Base-by-base conservation (phyloP, 495 filamentous ascomycete species). In the Sordaria brevicollis region DNA sequence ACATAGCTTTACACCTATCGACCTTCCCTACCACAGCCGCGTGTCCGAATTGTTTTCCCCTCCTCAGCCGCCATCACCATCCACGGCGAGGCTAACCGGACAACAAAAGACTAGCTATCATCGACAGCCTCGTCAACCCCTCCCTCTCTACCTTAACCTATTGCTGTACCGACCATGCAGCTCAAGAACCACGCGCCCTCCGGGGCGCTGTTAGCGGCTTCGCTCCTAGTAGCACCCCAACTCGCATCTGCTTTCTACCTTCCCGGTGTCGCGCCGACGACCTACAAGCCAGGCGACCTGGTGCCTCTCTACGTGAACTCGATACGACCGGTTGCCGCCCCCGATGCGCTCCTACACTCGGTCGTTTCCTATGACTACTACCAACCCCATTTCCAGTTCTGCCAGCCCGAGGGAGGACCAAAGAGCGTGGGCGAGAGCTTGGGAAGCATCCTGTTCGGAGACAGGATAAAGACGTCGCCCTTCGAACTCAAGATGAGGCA, bases 291-390 rank as follows among this genome's bases (percentile, higher is more conserved):
- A 31, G 89, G 87, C 73, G 89, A 93, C 69, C 80, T 81, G 31
- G 95, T 99, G n/a, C 91, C 93, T 33, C 88, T 99, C 34, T 88
- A 91, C 77, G 95, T 99, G 79, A 98, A 99, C 80, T 87, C 89
- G 74, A 89, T 99, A 71, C 96, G 94, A 3, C 94, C 95, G 8
- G 87, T 92, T 5, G 86, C 90, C n/a, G 90, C 89, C 8, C 83
- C 87, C 68, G 92, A 96, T 80, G 86, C 89, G 33, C 89, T 92
- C 70, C 84, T 97, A 29, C 92, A 89, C 76, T 96, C 94, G n/a
- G 90, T 97, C 65, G 86, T 97, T 74, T 90, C 94, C 6, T 97
- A 91, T 82, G 94, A 97, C 82, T 97, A 98, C 85, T 99, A 99
- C 79, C 89, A 94, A 74, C 86, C 87, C 21, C 85, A 85, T 2